phyloP scores from a whole-genome alignment of 108 stramenopile genomes.

The Nannochloropsis gaditana region DNA sequence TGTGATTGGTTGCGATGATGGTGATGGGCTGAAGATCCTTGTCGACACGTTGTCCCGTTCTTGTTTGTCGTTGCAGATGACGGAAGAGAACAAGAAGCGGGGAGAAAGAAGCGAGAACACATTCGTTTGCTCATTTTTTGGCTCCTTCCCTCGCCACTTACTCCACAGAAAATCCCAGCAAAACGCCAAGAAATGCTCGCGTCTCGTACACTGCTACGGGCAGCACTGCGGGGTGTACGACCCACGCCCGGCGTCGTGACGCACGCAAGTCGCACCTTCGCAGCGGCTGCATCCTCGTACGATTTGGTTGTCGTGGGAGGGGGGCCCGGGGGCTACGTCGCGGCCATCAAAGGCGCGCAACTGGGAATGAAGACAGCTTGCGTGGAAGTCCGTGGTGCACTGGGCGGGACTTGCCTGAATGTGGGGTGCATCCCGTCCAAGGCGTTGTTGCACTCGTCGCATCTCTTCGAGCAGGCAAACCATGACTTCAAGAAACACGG shows the following conservation, averaged over 20 bases:
- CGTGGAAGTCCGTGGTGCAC: slow-evolving; percentile 89
- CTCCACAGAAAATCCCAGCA: neutral
- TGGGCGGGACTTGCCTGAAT: slow-evolving; percentile 92
- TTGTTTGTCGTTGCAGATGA: too few relatives aligned
- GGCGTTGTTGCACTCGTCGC: slow-evolving; percentile 82
- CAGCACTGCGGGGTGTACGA: neutral
- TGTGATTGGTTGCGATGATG: too few relatives aligned
- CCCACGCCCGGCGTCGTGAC: neutral
- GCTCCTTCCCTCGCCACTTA: too few relatives aligned
- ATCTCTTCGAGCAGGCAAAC: slow-evolving; percentile 92
- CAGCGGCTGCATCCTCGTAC: slow-evolving; percentile 36
- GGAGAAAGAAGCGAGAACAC: slow-evolving; percentile 11
- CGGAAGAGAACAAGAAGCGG: neutral
- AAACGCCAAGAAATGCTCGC: neutral
- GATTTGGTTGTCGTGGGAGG: slow-evolving; percentile 72
- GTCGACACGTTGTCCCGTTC: too few relatives aligned
- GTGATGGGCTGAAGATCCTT: too few relatives aligned
- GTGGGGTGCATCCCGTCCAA: slow-evolving; percentile 99
- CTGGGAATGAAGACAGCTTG: slow-evolving; percentile 96
- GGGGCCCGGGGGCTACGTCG: slow-evolving; percentile 98
- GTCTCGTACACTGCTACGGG: neutral
- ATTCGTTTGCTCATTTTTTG: neutral
- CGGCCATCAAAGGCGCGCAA: slow-evolving; percentile 97
- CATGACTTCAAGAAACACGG: slow-evolving; percentile 93
- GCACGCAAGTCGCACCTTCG: neutral